These are phyloP conservation scores for Mycosphaerelloides madeirae DNA, from an alignment of 2,329 filamentous ascomycete species.

Conservation along the genomic window DNA sequence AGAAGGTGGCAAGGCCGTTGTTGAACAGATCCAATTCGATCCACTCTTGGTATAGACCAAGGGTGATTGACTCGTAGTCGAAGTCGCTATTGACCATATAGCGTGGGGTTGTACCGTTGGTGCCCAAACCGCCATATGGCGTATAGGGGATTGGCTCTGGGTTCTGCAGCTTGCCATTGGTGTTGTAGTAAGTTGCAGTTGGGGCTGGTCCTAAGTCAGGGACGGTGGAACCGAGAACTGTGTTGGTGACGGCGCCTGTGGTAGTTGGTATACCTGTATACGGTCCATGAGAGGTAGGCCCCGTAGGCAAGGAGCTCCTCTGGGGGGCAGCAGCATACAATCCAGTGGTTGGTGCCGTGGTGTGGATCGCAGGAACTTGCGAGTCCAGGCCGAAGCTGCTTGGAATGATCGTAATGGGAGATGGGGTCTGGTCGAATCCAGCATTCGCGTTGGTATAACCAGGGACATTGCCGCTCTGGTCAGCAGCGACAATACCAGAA, in stretches of 20 bases:
- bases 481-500: conserved; percentile 14
- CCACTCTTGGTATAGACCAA: conserved; percentile 77
- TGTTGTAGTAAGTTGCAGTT: conserved; percentile 64
- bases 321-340: conserved; percentile 40
- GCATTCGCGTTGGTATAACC: conserved; percentile 45
- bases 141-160: conserved; percentile 66
- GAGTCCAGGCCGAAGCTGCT: conserved; percentile 43
- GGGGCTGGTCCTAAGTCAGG: conserved; percentile 54
- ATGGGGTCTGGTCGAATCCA: conserved; percentile 36
- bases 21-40: conserved; percentile 82
- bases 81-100: conserved; percentile 78
- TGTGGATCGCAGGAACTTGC: conserved; percentile 37
- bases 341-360: conserved; percentile 26
- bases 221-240: conserved; percentile 55
- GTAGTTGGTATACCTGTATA: conserved; percentile 64
- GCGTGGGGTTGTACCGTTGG: conserved; percentile 69
- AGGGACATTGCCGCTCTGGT: conserved; percentile 29
- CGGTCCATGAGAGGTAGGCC: conserved; percentile 64
- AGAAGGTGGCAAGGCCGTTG: conserved; percentile 66
- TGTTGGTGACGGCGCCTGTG: conserved; percentile 62
- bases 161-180: conserved; percentile 64
- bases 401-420: conserved; percentile 34
- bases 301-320: conserved; percentile 47
- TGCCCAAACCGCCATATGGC: conserved; percentile 66
- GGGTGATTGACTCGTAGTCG: conserved; percentile 71